Percentiles rank a stretch among this genome's conserved stretches.
phyloP scores from a whole-genome alignment of 257 asterid species.

The Craterostigma plantagineum region DNA sequence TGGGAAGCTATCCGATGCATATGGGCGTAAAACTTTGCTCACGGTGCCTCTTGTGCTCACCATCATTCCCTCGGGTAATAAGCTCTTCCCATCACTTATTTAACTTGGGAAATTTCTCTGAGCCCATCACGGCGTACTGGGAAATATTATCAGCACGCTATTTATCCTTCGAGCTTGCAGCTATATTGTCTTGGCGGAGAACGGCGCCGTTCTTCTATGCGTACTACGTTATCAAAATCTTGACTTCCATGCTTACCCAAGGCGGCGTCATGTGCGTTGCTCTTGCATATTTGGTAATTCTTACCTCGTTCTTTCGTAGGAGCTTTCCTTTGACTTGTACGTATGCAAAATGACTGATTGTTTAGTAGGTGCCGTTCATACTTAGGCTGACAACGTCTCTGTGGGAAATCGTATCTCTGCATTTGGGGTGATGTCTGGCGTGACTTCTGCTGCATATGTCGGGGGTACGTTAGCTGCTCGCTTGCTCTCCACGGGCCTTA shows the following conservation, averaged over 20 bases:
- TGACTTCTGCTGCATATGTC: conserved; percentile 19
- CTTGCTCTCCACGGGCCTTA: conserved; percentile 20
- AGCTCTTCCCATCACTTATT: too few species aligned
- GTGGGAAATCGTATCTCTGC: conserved; percentile 30
- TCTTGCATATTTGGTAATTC: conserved; percentile 18
- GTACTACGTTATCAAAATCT: conserved; percentile 19
- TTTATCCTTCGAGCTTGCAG: conserved; percentile 2
- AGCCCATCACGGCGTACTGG: too few species aligned
- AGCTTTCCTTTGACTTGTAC: too few species aligned
- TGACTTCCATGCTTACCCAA: conserved; percentile 22
- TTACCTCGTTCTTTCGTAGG: background rate
- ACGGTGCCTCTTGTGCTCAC: conserved; percentile 14
- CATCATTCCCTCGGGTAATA: conserved; percentile 17
- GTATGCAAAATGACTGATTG: too few species aligned
- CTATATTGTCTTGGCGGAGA: conserved; percentile 19
- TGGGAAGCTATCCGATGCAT: conserved; percentile 21
- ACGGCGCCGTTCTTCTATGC: conserved; percentile 20
- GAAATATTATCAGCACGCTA: too few species aligned
- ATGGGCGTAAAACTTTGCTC: conserved; percentile 20
- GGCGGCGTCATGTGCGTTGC: conserved; percentile 23
- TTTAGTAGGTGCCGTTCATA: too few species aligned
- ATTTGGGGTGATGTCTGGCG: conserved; percentile 22
- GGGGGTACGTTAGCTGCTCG: conserved; percentile 25
- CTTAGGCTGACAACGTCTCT: conserved; percentile 23
- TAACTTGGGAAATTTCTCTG: background rate